These are phyloP conservation scores for Myxozyma melibiosi DNA, from an alignment of 805 yeast species.

Conservation along the genomic window DNA sequence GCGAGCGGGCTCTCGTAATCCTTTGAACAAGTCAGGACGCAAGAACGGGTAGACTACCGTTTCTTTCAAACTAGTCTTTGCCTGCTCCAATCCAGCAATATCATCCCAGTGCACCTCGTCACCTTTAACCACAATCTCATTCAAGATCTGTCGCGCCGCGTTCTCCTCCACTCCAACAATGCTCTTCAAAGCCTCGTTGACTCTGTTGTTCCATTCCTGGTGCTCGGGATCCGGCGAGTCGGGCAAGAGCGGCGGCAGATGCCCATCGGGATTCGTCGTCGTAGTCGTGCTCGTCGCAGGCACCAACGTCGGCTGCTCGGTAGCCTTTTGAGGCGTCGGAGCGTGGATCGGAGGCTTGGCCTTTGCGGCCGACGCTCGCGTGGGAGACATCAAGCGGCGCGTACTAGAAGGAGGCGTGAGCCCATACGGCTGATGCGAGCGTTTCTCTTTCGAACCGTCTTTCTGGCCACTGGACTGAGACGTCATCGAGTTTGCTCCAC, in stretches of 20 bases:
- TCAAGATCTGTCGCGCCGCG: constrained; percentile 81
- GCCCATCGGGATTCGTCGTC: constrained; percentile 1
- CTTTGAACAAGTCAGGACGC: constrained; percentile 88
- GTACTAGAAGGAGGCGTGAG: constrained; percentile 5
- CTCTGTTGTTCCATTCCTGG: constrained; percentile 29
- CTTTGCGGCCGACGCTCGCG: constrained; percentile 14
- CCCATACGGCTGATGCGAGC: constrained; percentile 11
- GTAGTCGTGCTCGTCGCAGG: constrained; percentile 5
- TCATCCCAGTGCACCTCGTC: constrained; percentile 95
- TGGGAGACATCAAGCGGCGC: constrained; percentile 14
- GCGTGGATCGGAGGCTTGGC: constrained; percentile 9
- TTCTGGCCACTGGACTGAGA: not conserved
- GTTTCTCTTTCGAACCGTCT: constrained; percentile 1
- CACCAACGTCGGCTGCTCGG: constrained; percentile 8
- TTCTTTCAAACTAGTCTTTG: constrained; percentile 86
- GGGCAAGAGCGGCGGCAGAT: constrained; percentile 18
- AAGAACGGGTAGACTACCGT: constrained; percentile 95
- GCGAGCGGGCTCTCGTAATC: constrained; percentile 88
- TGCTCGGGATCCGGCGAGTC: constrained; percentile 31
- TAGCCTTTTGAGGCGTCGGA: constrained; percentile 3
- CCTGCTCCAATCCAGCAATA: constrained; percentile 87
- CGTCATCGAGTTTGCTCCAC: constrained; percentile 9
- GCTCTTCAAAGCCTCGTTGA: constrained; percentile 40
- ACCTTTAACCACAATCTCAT: constrained; percentile 85
- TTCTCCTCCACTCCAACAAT: constrained; percentile 70